Conservation (phyloP, 768 basidiomycete genomes). For the Lentinula edodes region DNA sequence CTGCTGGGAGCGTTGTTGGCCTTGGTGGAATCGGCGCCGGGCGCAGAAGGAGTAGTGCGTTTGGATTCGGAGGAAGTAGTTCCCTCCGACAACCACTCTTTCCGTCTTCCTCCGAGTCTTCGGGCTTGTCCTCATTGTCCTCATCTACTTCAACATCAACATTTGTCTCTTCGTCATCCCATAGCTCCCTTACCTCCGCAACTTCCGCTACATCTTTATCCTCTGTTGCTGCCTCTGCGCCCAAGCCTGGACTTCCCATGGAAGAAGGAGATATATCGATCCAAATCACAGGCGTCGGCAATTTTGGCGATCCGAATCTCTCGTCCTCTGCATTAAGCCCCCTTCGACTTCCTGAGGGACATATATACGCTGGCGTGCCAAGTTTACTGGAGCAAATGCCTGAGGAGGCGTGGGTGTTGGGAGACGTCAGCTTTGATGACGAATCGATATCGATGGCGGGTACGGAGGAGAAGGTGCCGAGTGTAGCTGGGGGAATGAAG, state of each 20-base stretch:
- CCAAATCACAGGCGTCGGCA: not conserved
- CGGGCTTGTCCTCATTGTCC: not conserved
- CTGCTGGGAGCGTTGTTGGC: not conserved
- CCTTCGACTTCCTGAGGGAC: constrained; percentile 1
- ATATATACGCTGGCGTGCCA: constrained; percentile 6
- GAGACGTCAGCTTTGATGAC: constrained; percentile 51
- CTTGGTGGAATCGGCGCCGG: not conserved
- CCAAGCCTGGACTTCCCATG: constrained; percentile 3
- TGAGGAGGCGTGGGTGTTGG: constrained; percentile 44
- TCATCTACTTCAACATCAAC: not conserved
- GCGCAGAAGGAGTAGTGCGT: not conserved
- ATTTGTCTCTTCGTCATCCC: not conserved
- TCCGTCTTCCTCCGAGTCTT: not conserved
- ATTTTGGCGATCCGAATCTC: not conserved
- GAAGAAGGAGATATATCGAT: constrained; percentile 17
- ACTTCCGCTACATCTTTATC: not conserved
- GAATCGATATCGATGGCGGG: constrained; percentile 12
- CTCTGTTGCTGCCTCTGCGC: constrained; percentile 30
- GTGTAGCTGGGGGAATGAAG: constrained; percentile 15
- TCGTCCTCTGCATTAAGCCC: constrained; percentile 25
- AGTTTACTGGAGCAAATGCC: constrained; percentile 58
- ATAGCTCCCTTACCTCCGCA: not conserved
- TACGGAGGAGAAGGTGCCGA: not conserved
- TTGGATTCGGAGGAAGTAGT: not conserved
- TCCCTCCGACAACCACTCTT: not conserved